Percentiles rank a stretch among this genome's conserved stretches.
phyloP scores from a whole-genome alignment of 78 protist genomes.

The Bodo saltans region DNA sequence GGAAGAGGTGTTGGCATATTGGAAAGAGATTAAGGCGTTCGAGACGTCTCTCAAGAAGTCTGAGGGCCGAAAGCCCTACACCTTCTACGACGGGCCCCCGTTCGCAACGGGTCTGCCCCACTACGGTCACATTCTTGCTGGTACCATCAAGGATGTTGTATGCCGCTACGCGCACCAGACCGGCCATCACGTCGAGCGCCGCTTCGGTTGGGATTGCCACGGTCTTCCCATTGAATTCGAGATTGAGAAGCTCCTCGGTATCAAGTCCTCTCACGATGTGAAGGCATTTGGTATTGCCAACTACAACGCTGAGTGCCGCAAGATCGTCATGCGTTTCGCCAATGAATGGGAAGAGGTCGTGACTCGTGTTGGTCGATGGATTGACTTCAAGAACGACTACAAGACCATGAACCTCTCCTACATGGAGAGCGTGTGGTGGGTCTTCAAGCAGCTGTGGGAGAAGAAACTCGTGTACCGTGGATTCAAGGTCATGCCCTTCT shows the following conservation, averaged over 20 bases:
- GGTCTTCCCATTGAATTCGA: conserved; percentile 99
- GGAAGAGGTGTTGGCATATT: conserved; percentile 60
- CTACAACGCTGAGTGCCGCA: conserved; percentile 92
- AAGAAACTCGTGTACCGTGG: conserved; percentile 95
- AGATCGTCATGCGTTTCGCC: conserved; percentile 89
- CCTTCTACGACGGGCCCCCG: conserved; percentile 99
- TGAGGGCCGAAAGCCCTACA: conserved; percentile 63
- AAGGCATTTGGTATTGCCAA: conserved; percentile 84
- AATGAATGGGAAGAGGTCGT: conserved; percentile 88
- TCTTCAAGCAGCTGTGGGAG: conserved; percentile 80
- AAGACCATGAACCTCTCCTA: conserved; percentile 92
- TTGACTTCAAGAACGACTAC: conserved; percentile 97
- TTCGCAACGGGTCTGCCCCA: conserved; percentile 99
- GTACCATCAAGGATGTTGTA: conserved; percentile 97
- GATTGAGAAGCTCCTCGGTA: conserved; percentile 88
- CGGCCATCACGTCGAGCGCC: conserved; percentile 93
- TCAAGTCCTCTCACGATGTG: conserved; percentile 84
- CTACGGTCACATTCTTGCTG: conserved; percentile 98
- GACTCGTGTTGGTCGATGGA: conserved; percentile 97
- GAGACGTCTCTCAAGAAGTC: conserved; percentile 67
- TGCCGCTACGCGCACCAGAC: conserved; percentile 91
- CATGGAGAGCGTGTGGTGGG: conserved; percentile 99
- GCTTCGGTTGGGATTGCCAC: conserved; percentile 99
- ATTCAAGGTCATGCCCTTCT: conserved; percentile 97
- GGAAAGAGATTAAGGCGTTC: conserved; percentile 90